Percentiles rank a stretch among this genome's conserved stretches.
These are phyloP conservation scores for Diplotaxis tenuifolia DNA, from an alignment of 345 rosid genomes.

Conservation along the genomic window DNA sequence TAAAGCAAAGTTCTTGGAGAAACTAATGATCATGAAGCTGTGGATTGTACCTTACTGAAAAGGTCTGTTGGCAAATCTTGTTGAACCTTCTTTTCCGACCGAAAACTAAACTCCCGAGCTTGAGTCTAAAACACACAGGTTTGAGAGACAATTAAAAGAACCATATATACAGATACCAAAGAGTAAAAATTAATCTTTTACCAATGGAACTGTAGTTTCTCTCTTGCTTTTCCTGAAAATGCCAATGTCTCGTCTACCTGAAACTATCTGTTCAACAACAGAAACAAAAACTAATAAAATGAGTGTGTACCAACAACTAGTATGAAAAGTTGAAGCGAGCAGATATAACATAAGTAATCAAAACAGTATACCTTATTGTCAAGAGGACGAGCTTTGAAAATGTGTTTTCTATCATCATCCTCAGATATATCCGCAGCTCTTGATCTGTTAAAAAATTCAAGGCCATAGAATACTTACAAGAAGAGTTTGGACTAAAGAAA, in stretches of 20 bases:
- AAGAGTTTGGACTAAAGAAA: not conserved
- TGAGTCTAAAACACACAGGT: no score
- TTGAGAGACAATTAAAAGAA: no score
- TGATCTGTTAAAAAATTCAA: conserved; percentile 35
- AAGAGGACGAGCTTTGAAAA: conserved; percentile 66
- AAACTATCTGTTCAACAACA: conserved; percentile 46
- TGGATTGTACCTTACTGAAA: conserved; percentile 65
- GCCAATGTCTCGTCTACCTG: conserved; percentile 66
- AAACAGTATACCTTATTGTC: conserved; percentile 59
- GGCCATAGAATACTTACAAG: conserved; percentile 4
- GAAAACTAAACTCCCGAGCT: conserved; percentile 57
- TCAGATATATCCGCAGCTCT: conserved; percentile 40
- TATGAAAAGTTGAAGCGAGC: no score
- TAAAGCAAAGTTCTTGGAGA: not conserved
- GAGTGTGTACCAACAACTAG: no score
- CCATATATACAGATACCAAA: not conserved
- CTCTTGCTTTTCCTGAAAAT: conserved; percentile 62
- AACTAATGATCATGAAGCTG: not conserved
- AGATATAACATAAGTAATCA: no score
- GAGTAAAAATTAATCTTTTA: conserved; percentile 31
- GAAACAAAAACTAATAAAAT: no score
- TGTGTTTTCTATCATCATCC: conserved; percentile 44
- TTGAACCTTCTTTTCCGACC: conserved; percentile 50
- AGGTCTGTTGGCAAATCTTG: conserved; percentile 69
- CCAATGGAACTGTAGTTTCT: conserved; percentile 73